Base-by-base conservation (phyloP, 2,329 filamentous ascomycete genomes). In the Pseudocercospora crystallina region DNA sequence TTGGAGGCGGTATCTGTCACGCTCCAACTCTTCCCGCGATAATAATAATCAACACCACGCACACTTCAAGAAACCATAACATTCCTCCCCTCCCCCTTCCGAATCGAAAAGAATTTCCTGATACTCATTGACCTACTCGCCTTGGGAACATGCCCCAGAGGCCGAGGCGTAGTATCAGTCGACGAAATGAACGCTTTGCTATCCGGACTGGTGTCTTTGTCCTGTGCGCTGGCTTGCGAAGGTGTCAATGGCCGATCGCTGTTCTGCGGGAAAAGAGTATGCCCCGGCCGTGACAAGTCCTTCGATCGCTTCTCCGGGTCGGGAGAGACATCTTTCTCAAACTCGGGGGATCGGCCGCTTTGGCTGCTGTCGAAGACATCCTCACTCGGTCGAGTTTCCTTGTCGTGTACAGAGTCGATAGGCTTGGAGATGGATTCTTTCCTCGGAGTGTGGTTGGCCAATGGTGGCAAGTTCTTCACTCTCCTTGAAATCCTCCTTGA, bases 401-500 rank as follows among this genome's bases (percentile, higher is more conserved):
- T 42, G 49, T 55, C 29, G 47, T 49, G 48, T n/a, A 47, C 49
- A 8, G 59, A 60, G 47, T 60, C 55, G 33, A 57, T 44, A 1
- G 55, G 47, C 17, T 35, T 42, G 10, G 53, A 17, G 2, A 44
- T 29, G 12, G 49, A 15, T 11, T 54, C 46, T 17, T 13, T 48
- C 14, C 26, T 38, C 41, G 29, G 44, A 3, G 33, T 38, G 11
- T 37, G 43, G 14, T 51, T 39, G 17, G 38, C 14, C 13, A 43
- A 48, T 17, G 49, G 50, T 0, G 54, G 46, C n/a, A 58, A 47
- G 41, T 57, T 54, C 38, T 61, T 65, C 14, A 62, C 54, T 34
- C 63, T 61, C 30, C 54, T 59, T 1, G 63, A 66, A 10, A 67
- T 47, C 42, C 63, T 60, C 17, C 62, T 58, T 11, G 60, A 60